Evolutionary conservation across 2,329 filamentous ascomycete species (phyloP).

Genomic region (Diplodia corticola): DNA sequence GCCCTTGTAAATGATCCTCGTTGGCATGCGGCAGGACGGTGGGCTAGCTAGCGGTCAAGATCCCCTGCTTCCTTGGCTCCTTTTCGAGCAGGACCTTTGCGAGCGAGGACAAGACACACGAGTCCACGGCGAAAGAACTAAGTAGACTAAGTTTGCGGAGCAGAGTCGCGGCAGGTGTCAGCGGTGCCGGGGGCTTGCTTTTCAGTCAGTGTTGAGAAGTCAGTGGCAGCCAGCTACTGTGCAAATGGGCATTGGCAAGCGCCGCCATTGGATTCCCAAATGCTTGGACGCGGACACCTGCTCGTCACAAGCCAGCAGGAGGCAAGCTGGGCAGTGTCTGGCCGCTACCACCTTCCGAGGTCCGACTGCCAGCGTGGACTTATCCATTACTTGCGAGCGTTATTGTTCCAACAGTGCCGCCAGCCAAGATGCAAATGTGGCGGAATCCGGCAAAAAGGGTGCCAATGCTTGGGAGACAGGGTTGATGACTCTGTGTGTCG

Average conservation of each 20-base stretch:
- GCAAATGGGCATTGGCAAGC: not conserved
- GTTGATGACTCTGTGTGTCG: constrained; percentile 7
- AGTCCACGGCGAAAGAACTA: not conserved
- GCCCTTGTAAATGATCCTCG: not conserved
- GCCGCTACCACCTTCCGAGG: not conserved
- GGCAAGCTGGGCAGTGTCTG: not conserved
- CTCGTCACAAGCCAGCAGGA: not conserved
- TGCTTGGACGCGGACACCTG: not conserved
- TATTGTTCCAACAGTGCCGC: not conserved
- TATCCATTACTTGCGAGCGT: not conserved
- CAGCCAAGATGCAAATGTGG: constrained; percentile 8
- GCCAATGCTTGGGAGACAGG: constrained; percentile 8
- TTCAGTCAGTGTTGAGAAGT: not conserved
- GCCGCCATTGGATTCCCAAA: not conserved
- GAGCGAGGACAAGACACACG: not conserved
- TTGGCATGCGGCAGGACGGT: not conserved
- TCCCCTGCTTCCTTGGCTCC: not conserved
- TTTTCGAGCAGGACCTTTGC: not conserved
- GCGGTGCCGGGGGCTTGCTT: not conserved
- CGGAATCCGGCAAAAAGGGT: not conserved
- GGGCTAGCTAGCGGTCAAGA: not conserved
- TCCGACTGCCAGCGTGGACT: not conserved
- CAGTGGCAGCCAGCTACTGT: not conserved
- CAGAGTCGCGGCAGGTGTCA: not conserved
- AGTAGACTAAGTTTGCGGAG: too few relatives aligned